These are phyloP conservation scores for Hirschioporus abietinus DNA, from an alignment of 768 basidiomycete genomes.

Conservation along the genomic window DNA sequence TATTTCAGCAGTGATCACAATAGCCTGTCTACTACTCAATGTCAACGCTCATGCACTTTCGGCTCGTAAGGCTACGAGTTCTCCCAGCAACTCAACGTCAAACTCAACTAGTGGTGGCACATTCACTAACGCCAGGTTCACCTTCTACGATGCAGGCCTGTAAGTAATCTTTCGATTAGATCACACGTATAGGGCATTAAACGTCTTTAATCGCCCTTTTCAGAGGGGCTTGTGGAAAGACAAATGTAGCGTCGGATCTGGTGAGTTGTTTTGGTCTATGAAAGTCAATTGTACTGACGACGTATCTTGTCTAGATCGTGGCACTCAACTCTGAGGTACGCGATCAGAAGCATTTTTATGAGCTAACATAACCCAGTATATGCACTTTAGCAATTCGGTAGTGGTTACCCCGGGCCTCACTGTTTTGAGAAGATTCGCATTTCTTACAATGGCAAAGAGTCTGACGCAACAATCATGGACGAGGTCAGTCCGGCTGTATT, in stretches of 20 bases:
- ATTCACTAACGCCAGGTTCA: slow-evolving; percentile 35
- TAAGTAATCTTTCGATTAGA: background rate
- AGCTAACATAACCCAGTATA: background rate
- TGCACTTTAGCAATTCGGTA: slow-evolving; percentile 46
- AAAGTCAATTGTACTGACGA: background rate
- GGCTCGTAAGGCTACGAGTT: background rate
- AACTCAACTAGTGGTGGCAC: background rate
- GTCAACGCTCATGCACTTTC: background rate
- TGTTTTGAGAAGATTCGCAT: slow-evolving; percentile 65
- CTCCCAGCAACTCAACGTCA: background rate
- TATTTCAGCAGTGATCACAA: background rate
- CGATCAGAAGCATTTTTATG: slow-evolving; percentile 3
- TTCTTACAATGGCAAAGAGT: slow-evolving; percentile 49
- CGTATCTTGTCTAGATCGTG: slow-evolving; percentile 39
- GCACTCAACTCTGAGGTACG: slow-evolving; percentile 32
- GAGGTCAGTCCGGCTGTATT: slow-evolving; percentile 34
- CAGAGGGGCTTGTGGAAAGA: background rate
- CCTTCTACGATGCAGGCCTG: slow-evolving; percentile 54
- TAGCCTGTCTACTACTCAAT: background rate
- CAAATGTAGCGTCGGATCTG: background rate
- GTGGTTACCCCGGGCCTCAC: slow-evolving; percentile 31
- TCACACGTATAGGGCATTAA: background rate
- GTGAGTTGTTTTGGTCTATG: background rate
- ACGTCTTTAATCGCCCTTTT: background rate
- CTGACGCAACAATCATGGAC: slow-evolving; percentile 57